A percentile compares a stretch with the other conserved stretches of the same genome.
phyloP scores from a whole-genome alignment of 73 alveolate genomes.

The Effrenium voratum region DNA sequence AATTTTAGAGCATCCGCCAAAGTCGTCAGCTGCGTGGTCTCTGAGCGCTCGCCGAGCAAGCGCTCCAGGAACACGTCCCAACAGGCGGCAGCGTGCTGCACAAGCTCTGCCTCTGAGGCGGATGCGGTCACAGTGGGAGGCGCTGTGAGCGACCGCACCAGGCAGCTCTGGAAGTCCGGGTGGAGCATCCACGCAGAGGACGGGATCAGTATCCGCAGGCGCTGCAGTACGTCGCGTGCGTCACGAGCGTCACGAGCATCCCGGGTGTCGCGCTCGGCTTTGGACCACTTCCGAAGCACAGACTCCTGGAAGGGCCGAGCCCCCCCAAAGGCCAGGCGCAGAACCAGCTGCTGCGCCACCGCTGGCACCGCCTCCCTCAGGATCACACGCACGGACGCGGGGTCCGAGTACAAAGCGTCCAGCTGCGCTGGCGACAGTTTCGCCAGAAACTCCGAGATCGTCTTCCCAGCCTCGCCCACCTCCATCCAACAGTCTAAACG shows the following conservation, averaged over 20 bases:
- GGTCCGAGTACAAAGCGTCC: constrained; percentile 32
- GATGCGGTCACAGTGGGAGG: background rate
- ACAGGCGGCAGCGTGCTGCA: constrained; percentile 26
- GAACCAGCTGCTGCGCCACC: constrained; percentile 86
- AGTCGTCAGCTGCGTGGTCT: background rate
- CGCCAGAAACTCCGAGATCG: constrained; percentile 16
- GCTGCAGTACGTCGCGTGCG: constrained; percentile 27
- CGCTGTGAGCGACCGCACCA: background rate
- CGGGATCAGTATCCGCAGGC: constrained; percentile 42
- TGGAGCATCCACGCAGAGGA: constrained; percentile 41
- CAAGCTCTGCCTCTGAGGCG: background rate
- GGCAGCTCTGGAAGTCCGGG: background rate
- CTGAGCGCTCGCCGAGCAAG: background rate
- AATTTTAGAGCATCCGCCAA: background rate
- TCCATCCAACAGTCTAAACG: too few relatives aligned
- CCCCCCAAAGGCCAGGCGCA: constrained; percentile 62
- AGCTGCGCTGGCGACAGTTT: background rate
- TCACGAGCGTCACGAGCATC: too few relatives aligned
- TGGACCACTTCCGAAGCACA: constrained; percentile 52
- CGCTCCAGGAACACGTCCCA: constrained; percentile 64
- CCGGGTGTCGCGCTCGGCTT: background rate
- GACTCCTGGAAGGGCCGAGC: constrained; percentile 77
- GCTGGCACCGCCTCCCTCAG: constrained; percentile 67
- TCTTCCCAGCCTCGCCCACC: constrained; percentile 23
- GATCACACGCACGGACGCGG: constrained; percentile 42